phyloP scores from a whole-genome alignment of 1,284 basidiomycete species.

The Cerioporus squamosus region DNA sequence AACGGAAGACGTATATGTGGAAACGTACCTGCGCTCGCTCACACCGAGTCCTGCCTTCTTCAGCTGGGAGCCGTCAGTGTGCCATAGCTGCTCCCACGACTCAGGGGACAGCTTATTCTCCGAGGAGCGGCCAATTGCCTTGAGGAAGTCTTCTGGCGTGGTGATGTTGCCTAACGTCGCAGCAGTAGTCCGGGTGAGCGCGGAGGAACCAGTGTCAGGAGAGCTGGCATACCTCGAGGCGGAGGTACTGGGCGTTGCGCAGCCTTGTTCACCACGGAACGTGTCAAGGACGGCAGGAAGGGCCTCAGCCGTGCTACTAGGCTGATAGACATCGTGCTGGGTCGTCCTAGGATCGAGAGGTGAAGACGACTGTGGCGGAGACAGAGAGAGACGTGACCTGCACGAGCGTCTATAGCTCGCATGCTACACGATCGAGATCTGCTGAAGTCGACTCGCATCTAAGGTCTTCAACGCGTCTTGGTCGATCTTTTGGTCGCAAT shows the following conservation, averaged over 20 bases:
- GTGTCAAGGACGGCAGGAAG: slow-evolving; percentile 23
- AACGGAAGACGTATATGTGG: slow-evolving; percentile 22
- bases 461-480: too few species aligned
- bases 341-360: not conserved
- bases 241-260: slow-evolving; percentile 38
- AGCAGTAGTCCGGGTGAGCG: slow-evolving; percentile 15
- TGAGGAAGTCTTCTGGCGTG: slow-evolving; percentile 67
- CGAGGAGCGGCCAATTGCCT: slow-evolving; percentile 67
- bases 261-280: slow-evolving; percentile 47
- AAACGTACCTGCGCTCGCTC: slow-evolving; percentile 70
- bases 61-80: slow-evolving; percentile 56
- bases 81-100: slow-evolving; percentile 75
- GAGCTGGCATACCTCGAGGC: slow-evolving; percentile 29
- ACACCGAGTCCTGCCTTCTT: slow-evolving; percentile 68
- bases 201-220: slow-evolving; percentile 1
- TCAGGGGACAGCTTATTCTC: slow-evolving; percentile 65
- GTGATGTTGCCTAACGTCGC: slow-evolving; percentile 43
- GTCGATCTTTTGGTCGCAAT: too few species aligned
- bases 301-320: slow-evolving; percentile 16
- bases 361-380: not conserved
- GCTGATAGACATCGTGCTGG: slow-evolving; percentile 12
- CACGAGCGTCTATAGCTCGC: not conserved
- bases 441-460: not conserved
- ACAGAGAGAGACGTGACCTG: not conserved
- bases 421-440: not conserved